A percentile compares a stretch with the other conserved stretches of the same genome.
Evolutionary conservation across 2,329 filamentous ascomycete genomes (phyloP).

Genomic region (Trichoderma sp.): DNA sequence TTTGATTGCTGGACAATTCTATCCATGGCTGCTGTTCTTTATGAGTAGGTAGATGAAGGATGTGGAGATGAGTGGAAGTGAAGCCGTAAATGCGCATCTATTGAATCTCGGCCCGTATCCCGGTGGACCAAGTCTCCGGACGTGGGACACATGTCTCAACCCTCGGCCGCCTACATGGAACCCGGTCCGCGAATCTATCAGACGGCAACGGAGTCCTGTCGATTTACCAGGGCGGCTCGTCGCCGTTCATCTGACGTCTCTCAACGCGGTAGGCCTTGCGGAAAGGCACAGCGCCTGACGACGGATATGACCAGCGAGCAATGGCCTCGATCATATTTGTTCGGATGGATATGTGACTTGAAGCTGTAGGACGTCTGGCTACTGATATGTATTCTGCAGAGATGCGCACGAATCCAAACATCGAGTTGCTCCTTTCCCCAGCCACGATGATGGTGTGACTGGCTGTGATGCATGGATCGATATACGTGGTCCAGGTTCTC

Average conservation of each 20-base stretch:
- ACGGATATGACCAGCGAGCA: background rate
- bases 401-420: background rate
- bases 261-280: constrained; percentile 12
- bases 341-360: background rate
- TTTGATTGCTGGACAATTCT: background rate
- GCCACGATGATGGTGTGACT: background rate
- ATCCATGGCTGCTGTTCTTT: background rate
- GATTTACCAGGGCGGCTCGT: background rate
- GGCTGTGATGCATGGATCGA: background rate
- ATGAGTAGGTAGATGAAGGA: background rate
- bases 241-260: background rate
- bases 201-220: background rate
- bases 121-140: constrained; percentile 15
- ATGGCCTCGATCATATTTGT: background rate
- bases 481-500: background rate
- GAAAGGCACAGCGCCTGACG: constrained; percentile 4
- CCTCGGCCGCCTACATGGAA: constrained; percentile 18
- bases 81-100: background rate
- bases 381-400: background rate
- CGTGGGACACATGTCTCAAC: constrained; percentile 22
- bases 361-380: background rate
- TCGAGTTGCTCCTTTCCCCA: background rate
- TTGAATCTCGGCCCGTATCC: background rate
- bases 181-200: background rate
- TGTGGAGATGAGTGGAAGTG: background rate